Evolutionary conservation across 768 basidiomycete species (phyloP).

Genomic region (Russula brevipes): DNA sequence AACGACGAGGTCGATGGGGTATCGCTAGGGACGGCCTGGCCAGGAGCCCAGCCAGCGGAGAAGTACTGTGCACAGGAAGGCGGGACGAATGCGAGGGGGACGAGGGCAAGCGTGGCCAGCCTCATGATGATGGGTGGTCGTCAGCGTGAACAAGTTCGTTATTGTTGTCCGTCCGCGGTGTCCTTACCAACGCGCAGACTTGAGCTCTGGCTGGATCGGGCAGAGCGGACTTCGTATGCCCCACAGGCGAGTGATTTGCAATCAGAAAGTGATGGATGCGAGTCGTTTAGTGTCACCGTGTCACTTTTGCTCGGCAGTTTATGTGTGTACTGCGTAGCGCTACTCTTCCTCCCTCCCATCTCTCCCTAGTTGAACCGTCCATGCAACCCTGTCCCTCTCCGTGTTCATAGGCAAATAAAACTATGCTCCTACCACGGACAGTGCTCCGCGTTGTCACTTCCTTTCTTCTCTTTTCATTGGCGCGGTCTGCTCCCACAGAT

Average conservation of each 20-base stretch:
- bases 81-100: slow-evolving; percentile 27
- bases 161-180: background rate
- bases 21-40: slow-evolving; percentile 45
- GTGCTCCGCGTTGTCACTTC: background rate
- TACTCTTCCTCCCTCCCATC: background rate
- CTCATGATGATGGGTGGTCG: slow-evolving; percentile 10
- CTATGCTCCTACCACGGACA: background rate
- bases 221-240: background rate
- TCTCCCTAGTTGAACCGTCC: background rate
- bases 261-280: background rate
- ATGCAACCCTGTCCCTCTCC: background rate
- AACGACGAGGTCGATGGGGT: slow-evolving; percentile 24
- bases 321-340: no score
- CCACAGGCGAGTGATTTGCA: background rate
- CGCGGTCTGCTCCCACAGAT: slow-evolving; percentile 22
- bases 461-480: background rate
- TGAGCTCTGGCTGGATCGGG: background rate
- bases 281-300: no score
- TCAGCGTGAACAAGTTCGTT: background rate
- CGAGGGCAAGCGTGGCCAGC: slow-evolving; percentile 5
- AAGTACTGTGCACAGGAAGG: slow-evolving; percentile 63
- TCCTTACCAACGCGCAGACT: background rate
- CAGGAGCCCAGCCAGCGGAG: slow-evolving; percentile 77
- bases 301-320: no score
- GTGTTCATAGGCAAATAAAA: background rate